Evolutionary conservation across 192 early-diverging fungal species (phyloP), one percentile per base, ranked within the genome.

Genomic region (Gonapodya sp.): DNA sequence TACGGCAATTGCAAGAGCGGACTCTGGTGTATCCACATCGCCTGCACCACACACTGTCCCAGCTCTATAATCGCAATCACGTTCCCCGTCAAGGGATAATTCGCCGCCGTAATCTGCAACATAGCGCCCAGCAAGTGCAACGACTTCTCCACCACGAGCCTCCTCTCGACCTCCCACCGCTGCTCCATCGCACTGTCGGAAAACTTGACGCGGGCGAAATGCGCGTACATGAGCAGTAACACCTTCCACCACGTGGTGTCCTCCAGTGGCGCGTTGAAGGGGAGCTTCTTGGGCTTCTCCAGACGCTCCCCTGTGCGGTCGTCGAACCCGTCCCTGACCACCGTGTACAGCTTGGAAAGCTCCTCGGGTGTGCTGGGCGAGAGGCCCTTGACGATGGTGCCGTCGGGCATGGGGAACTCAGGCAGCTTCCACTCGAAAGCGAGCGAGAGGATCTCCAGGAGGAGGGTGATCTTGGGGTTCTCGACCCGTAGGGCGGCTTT

Each of bases 41-140:
- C 98, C 86, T 99, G 98, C 1, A 95, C 91, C 64, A 99, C 85
- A 83, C 93, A 89, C 87, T 98, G 97, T 36, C 92, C 89, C 64
- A 98, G 88, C 73, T 96, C 92, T 88, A 99, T 93, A 36, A 94
- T 84, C 34, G 84, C 82, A 1, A 90, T 82, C 0, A 95, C 89
- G 74, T 89, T 88, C 64, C 82, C 86, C 35, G 96, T 88, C 96
- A 97, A 99, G 46, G 46, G 46, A 81, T 92, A 91, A 83, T 95
- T 91, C 24, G 93, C 91, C 35, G 91, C 90, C 14, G 96, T 89
- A 75, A 98, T 95, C 82, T 96, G 95, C 32, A 97, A 85, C 86
- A 99, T 84, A 18, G 97, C 98, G 73, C 92, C 89, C 33, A 97
- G 83, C 35, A 99, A 89, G 35, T 91, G 91, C 35, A 93, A 84